phyloP scores from a whole-genome alignment of 2,329 filamentous ascomycete genomes.

The Alternaria alternata region DNA sequence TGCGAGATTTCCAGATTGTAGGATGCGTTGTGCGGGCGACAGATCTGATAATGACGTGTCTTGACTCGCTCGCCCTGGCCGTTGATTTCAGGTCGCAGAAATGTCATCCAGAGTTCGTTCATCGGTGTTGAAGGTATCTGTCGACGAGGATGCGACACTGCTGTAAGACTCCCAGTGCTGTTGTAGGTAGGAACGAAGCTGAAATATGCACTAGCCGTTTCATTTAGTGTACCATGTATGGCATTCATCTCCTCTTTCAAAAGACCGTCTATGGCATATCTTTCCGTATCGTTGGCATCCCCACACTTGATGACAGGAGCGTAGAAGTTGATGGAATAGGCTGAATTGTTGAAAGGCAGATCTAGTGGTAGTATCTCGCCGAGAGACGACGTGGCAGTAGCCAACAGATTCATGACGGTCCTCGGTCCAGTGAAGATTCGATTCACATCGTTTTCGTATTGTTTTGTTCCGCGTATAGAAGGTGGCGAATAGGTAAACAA shows the following conservation, averaged over 20 bases:
- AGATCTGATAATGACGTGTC: conserved; percentile 23
- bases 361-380: conserved; percentile 3
- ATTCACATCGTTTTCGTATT: neutral
- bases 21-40: conserved; percentile 4
- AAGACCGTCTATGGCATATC: neutral
- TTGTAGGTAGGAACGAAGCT: conserved; percentile 1
- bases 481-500: neutral
- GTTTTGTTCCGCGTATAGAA: neutral
- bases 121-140: neutral
- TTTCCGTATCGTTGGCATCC: neutral
- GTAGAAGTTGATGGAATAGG: neutral
- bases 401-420: neutral
- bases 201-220: neutral
- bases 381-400: neutral
- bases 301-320: neutral
- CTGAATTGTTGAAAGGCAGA: neutral
- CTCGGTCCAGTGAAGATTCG: neutral
- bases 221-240: neutral
- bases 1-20: neutral
- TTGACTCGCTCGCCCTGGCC: conserved; percentile 8
- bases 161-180: neutral
- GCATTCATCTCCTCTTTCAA: neutral
- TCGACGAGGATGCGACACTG: neutral
- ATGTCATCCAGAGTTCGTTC: conserved; percentile 18
- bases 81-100: conserved; percentile 7